These are phyloP conservation scores for Colletotrichum echinochloae DNA, from an alignment of 2,329 filamentous ascomycete genomes.

Conservation along the genomic window DNA sequence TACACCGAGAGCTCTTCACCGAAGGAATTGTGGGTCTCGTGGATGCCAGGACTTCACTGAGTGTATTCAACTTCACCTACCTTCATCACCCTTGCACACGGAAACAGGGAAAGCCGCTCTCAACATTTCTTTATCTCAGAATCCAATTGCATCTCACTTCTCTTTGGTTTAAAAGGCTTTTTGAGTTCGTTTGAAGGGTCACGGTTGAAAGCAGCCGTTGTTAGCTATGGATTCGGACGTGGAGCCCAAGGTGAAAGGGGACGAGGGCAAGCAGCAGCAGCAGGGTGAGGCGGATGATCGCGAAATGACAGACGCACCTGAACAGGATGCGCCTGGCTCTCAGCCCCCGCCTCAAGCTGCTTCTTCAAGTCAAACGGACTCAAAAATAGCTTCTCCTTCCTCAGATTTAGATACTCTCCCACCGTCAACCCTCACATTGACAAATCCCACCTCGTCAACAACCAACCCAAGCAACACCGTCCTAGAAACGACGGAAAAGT, in stretches of 20 bases:
- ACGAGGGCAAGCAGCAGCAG: slow-evolving; percentile 8
- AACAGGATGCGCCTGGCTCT: slow-evolving; percentile 1
- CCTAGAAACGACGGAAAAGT: slow-evolving; percentile 39
- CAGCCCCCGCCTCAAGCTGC: background rate
- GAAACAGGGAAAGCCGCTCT: background rate
- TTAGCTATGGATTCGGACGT: slow-evolving; percentile 26
- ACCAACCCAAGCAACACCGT: slow-evolving; percentile 43
- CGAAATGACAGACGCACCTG: slow-evolving; percentile 33
- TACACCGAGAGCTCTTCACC: slow-evolving; percentile 29
- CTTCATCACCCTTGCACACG: slow-evolving; percentile 2
- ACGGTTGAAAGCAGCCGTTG: background rate
- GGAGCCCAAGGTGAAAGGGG: slow-evolving; percentile 26
- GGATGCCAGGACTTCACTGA: slow-evolving; percentile 13
- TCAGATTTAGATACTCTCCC: slow-evolving; percentile 41
- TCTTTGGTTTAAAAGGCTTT: background rate
- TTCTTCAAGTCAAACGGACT: background rate
- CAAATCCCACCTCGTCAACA: slow-evolving; percentile 43
- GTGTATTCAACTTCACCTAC: slow-evolving; percentile 8
- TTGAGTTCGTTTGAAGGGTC: background rate
- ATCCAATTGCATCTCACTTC: background rate
- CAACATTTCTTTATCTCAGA: background rate
- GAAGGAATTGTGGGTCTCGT: slow-evolving; percentile 13
- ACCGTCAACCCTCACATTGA: slow-evolving; percentile 46
- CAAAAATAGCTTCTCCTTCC: background rate
- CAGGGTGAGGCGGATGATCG: slow-evolving; percentile 33